These are phyloP conservation scores for Rhodotorula sp. DNA, from an alignment of 1,284 basidiomycete species.

Conservation along the genomic window DNA sequence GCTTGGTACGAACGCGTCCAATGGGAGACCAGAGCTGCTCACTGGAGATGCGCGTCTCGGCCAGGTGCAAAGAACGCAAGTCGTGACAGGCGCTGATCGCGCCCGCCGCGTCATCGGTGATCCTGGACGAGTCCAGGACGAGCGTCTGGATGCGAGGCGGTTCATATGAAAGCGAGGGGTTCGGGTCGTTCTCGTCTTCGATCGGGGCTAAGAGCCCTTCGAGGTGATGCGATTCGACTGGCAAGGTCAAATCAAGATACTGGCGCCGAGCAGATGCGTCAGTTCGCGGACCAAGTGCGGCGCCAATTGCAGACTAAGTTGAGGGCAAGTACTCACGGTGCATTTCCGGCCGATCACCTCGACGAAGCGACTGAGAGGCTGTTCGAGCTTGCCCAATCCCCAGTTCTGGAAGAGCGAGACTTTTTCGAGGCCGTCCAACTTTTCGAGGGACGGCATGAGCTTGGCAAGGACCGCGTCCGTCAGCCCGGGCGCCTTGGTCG, in stretches of 20 bases:
- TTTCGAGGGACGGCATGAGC: constrained; percentile 35
- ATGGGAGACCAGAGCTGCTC: not conserved
- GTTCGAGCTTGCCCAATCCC: constrained; percentile 13
- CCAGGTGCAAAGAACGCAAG: constrained; percentile 29
- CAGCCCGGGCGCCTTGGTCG: constrained; percentile 31
- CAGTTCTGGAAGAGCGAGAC: constrained; percentile 34
- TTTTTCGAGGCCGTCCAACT: constrained; percentile 35
- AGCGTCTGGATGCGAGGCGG: constrained; percentile 25
- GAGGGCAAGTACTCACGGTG: constrained; percentile 1
- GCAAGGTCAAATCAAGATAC: constrained; percentile 33
- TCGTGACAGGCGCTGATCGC: constrained; percentile 24
- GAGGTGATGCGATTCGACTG: constrained; percentile 31
- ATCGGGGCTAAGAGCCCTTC: constrained; percentile 25
- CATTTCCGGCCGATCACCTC: constrained; percentile 23
- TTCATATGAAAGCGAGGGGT: not conserved
- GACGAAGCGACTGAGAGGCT: constrained; percentile 32
- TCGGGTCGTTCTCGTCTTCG: not conserved
- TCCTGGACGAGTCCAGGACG: constrained; percentile 27
- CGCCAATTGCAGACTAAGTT: not conserved
- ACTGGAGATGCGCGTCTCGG: constrained; percentile 38
- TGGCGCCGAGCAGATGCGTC: not conserved
- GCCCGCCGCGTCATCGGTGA: constrained; percentile 20
- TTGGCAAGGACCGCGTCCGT: constrained; percentile 34
- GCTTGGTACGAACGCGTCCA: not conserved
- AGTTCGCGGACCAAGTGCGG: not conserved